Evolutionary conservation across 495 filamentous ascomycete genomes (phyloP), one percentile per base, ranked within the genome.

Genomic region (Penicillium robsamsonii): DNA sequence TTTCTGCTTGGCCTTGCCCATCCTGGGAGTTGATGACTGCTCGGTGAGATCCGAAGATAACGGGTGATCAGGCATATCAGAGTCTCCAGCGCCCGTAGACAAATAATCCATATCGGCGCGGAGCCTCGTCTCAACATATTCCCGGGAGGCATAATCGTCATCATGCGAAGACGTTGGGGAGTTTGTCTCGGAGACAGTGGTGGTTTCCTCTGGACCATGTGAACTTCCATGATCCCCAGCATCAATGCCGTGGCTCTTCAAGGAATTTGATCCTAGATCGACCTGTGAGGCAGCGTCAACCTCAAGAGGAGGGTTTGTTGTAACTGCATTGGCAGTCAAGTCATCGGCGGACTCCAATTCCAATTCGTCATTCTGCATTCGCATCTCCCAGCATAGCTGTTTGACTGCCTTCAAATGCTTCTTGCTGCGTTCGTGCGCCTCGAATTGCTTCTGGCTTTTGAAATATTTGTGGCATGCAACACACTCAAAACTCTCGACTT

Each of bases 381-480:
- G 80, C 93, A 99, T 97, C 70, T 93, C 85, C 63, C 84, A 78
- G 62, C 81, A 83, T 35, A 99, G 69, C 58, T 90, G 82, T 57
- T 90, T 84, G 5, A 96, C 81, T 4, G 89, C 88, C 66, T 95
- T 96, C 43, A 84, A 64, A 65, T 99, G 94, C 67, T 97, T 97
- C 67, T 96, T 97, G 75, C 92, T 96, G 71, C 87, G 89, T 73
- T 97, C 93, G 64, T 99, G 94, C n/a, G 88, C 84, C 66, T 92
- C 85, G 57, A 85, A 93, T 62, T 97, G 94, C 61, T 88, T 89
- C 65, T 96, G 87, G 54, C 91, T 96, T 68, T 95, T 96, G 78
- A 97, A 99, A 3, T 62, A 87, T 73, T 99, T 99, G 63, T 83
- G 81, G 67, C 94, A 99, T 20, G 89, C 88, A 49, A 97, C 86